Base-by-base conservation (phyloP, 148 eudicot species). In the Rheum nobile region DNA sequence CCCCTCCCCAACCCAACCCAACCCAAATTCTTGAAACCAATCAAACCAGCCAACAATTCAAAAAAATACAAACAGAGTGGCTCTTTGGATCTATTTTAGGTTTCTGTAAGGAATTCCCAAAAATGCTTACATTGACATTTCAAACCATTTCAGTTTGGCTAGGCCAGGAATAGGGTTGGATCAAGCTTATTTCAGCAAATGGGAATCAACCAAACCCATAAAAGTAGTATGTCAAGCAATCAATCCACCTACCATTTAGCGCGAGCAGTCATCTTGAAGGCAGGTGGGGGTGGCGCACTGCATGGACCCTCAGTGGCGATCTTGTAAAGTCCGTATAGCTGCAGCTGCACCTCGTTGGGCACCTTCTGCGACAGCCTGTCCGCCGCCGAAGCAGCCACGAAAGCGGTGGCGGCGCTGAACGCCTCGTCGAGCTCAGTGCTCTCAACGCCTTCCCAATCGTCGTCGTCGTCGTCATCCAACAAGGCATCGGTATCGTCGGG, bases 391-490 rank as follows among this genome's bases (percentile, higher is more conserved):
- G 97, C 97, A 0, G 97, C 99, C 48, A 96, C 96, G 44, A 96
- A 96, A 1, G 96, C 88, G 0, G 97, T 88, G 4, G 99, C 99
- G 8, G 99, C 99, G 76, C 96, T 96, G 26, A 96, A 96, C 13
- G 83, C 84, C 78, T 90, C 97, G 50, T 96, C 99, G 57, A 96
- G 80, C 73, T 96, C 99, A 70, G 97, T 96, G 68, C 92, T 96
- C 84, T 92, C 99, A 12, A 96, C 94, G 19, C 99, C 99, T 69
- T 96, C 99, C 99, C 99, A 96, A 87, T 92, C 99, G 80, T 91
- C 97, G 72, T 94, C 98, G 38, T 81, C 84, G 71, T 84, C 87
- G 54, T 76, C 84, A 55, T 75, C 86, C 65, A 79, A 35, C 9
- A 71, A 35, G 3, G 41, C 74, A 74, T 82, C 83, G 50, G 57